Evolutionary conservation across 495 filamentous ascomycete genomes (phyloP), one percentile per base, ranked within the genome.

Genomic region (Annulohypoxylon maeteangense): DNA sequence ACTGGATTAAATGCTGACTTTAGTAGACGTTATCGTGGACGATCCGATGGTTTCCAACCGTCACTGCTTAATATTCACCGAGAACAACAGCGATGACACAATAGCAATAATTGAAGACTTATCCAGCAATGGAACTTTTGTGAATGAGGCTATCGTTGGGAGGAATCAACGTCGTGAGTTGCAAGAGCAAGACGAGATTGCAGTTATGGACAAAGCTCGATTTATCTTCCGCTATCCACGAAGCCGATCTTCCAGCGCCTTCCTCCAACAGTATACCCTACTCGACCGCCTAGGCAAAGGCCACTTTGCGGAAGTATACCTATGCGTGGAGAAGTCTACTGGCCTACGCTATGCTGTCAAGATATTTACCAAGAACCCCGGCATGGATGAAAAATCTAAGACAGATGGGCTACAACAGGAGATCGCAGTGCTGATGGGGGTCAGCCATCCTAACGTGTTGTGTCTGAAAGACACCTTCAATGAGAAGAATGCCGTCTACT

Each of bases 401-500:
- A 88, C 90, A 5, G 93, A 96, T 51, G 88, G 93, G 12, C 80
- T 98, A 62, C 93, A 97, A 78, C 94, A 98, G 75, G 95, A 99
- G 75, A 95, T 99, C 76, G 95, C 92, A 29, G 92, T 98, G 14
- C 81, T 99, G 64, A 98, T 97, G 94, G 87, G 94, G 10, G 93
- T 99, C 63, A 95, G 92, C 75, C 96, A 99, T 78, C 93, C 93
- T n/a, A 95, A 97, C 67, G 84, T 99, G 36, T 84, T 99, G 7
- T 98, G 94, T 78, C 85, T 99, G 36, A 97, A 96, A 78, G 94
- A 97, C 64, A 97, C 93, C 0, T 98, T 97, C 78, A 93, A 97
- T 78, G 96, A 98, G 74, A 87, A 86, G 32, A 92, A 94, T 70
- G 93, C 90, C 0, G 93, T 98, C 7, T 98, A 98, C 80, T 82